Base-by-base conservation (phyloP, 768 basidiomycete species). In the Boletus rubescentipes region DNA sequence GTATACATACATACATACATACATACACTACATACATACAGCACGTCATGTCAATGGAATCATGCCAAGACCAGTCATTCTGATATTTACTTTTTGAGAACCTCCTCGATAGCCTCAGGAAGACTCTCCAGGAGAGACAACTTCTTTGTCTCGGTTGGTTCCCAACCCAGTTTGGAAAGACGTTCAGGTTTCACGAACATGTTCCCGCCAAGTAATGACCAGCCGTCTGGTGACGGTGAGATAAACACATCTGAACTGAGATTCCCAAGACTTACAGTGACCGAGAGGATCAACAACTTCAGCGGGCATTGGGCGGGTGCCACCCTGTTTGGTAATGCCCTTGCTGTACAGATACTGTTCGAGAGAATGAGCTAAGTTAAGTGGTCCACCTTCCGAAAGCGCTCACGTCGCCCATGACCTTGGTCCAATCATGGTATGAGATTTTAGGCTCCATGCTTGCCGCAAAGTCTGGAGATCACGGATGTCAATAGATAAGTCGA, bases 171-270 rank as follows among this genome's bases (percentile, higher is more conserved):
- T 31, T 60, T 71, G 39, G 67, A 67, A 26, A 77, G 64, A 4
- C 72, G 70, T 23, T 71, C 62, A 1, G 73, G 55, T 29, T 65
- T 69, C n/a, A 66, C 71, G 41, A 71, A 69, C 9, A 65, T 64
- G 52, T 73, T 79, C 5, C 74, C 70, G 3, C 73, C 77, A 14
- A 77, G 51, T 14, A 76, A 55, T 10, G 68, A 73, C 77, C 74
- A 78, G 9, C 72, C 75, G 36, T 66, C 77, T 77, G 32, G 16
- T 26, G 12, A 30, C 5, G 52, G 29, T 23, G 16, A 46, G 31
- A 39, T 51, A 36, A 57, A 10, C n/a, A 34, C n/a, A 21, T 2
- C 18, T 16, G 9, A 26, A 15, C 9, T 2, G 7, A 12, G 45
- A 39, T 7, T 7, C 45, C n/a, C 8, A 29, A 16, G 12, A 65